Evolutionary conservation across 2,329 filamentous ascomycete genomes (phyloP), one percentile per base, ranked within the genome.

Genomic region (Pseudogymnoascus sp.): DNA sequence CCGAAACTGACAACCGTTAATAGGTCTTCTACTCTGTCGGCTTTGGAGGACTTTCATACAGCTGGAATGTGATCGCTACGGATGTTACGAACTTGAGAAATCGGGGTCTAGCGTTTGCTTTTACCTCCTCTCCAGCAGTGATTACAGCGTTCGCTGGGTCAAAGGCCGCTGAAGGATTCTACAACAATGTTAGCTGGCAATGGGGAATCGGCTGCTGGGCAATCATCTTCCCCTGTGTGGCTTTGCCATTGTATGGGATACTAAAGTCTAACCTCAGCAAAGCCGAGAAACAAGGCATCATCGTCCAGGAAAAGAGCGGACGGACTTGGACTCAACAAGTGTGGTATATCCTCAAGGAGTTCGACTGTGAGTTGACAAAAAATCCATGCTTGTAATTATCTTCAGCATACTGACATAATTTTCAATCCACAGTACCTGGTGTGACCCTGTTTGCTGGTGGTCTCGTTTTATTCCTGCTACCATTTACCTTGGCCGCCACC

Each of bases 161-260:
- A 0, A 80, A 78, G 29, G 80, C 86, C 63, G 80, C 82, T 0
- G 76, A 81, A 25, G 74, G 75, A 1, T 82, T 87, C 63, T 76
- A 84, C 60, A 69, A 76, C 0, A 73, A 80, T 3, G 74, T 79
- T 5, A 83, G 79, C 59, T 89, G 83, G 82, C 79, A 85, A 48
- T 89, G 86, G 87, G 85, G 80, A 1, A 88, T 86, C 67, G 87
- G 85, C 52, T 77, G 80, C 67, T 89, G 87, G 73, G 78, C 82
- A 58, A 84, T 90, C 66, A 79, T 89, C 62, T 74, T 85, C 5
- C 86, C 86, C 3, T 74, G 80, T 58, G 78, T 86, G 36, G 82
- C 82, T 25, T 67, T 84, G 31, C 87, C 87, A 0, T 74, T 89
- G n/a, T 82, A 82, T 58, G 68, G 78, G 18, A 75, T 88, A 9